phyloP scores from a whole-genome alignment of 805 yeast genomes.

The Cyberlindnera maclurae region DNA sequence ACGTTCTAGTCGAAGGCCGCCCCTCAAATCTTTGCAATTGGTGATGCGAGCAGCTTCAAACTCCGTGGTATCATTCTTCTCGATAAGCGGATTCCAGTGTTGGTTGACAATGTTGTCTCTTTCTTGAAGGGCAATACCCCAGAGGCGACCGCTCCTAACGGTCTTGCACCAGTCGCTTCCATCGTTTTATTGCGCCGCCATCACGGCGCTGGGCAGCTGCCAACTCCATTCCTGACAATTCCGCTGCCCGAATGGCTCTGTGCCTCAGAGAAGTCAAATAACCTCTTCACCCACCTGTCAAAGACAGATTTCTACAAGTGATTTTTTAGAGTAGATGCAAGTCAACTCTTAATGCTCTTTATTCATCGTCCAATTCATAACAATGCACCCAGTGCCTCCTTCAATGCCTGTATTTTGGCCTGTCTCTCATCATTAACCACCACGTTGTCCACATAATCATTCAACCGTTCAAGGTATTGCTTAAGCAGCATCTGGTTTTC shows the following conservation, averaged over 20 bases:
- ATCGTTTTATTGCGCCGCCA: too few relatives aligned
- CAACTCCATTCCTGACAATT: too few relatives aligned
- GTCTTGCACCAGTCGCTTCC: too few relatives aligned
- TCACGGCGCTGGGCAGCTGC: too few relatives aligned
- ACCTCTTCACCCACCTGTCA: too few relatives aligned
- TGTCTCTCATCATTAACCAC: constrained; percentile 3
- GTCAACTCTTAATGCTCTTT: neutral
- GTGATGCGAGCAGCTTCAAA: constrained; percentile 25
- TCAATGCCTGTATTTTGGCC: constrained; percentile 11
- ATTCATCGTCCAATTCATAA: neutral
- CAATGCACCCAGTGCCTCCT: constrained; percentile 13
- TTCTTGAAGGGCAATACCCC: too few relatives aligned
- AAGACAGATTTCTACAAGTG: too few relatives aligned
- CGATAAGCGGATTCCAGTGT: constrained; percentile 10
- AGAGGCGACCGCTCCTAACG: too few relatives aligned
- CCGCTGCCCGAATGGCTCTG: too few relatives aligned
- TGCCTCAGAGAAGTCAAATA: too few relatives aligned
- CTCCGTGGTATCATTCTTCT: constrained; percentile 18
- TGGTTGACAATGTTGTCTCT: constrained; percentile 12
- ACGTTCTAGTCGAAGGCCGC: constrained; percentile 19
- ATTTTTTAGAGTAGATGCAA: too few relatives aligned
- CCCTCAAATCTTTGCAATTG: constrained; percentile 27
- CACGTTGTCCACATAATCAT: constrained; percentile 13
- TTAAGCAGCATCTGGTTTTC: constrained; percentile 12
- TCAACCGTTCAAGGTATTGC: constrained; percentile 13